A percentile compares a stretch with the other conserved stretches of the same genome.
phyloP scores from a whole-genome alignment of 768 basidiomycete genomes.

The Imleria badia region DNA sequence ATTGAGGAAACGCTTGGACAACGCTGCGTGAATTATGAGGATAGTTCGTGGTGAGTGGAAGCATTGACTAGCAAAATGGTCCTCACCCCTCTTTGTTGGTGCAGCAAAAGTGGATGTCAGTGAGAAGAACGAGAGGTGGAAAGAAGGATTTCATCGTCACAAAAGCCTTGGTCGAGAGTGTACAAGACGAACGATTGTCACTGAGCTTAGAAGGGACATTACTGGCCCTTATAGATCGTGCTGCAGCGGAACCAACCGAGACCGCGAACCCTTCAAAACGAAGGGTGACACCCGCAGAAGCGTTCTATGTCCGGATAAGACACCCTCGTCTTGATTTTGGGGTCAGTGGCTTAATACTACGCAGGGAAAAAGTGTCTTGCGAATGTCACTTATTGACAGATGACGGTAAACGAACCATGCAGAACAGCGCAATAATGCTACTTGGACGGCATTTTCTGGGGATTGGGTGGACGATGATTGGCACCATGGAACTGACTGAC shows the following conservation, averaged over 20 bases:
- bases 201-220: not conserved
- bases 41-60: not conserved
- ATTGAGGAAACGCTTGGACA: not conserved
- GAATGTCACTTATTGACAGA: not conserved
- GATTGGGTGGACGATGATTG: not conserved
- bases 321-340: not conserved
- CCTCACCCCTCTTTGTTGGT: not conserved
- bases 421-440: not conserved
- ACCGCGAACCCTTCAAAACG: not conserved
- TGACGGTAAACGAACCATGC: not conserved
- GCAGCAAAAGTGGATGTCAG: not conserved
- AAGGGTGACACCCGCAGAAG: not conserved
- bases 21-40: not conserved
- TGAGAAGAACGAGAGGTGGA: not conserved
- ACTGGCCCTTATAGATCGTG: not conserved
- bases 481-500: not conserved
- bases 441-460: not conserved
- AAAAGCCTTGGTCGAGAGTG: not conserved
- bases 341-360: not conserved
- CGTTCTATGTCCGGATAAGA: not conserved
- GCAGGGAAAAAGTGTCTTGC: not conserved
- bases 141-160: conserved; percentile 1
- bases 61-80: not conserved
- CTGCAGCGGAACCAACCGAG: not conserved
- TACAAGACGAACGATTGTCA: not conserved